Evolutionary conservation across 768 basidiomycete genomes (phyloP).

Genomic region (Phylloporus sp.): DNA sequence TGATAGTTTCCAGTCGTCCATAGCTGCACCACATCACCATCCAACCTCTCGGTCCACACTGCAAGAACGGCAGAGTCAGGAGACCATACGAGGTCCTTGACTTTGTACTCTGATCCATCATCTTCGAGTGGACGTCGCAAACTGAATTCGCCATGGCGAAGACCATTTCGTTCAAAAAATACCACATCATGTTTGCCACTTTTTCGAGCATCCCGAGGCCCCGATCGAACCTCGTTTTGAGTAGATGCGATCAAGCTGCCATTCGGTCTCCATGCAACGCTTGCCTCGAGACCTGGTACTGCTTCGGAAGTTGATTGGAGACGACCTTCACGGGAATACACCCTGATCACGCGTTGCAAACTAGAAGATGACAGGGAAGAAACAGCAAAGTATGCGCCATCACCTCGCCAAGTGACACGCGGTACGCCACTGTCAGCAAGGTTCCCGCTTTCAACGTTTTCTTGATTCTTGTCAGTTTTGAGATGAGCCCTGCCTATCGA

Average conservation of each 20-base stretch:
- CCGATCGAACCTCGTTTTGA: conserved; percentile 72
- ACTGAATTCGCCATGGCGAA: conserved; percentile 86
- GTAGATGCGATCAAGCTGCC: conserved; percentile 82
- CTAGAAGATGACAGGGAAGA: conserved; percentile 57
- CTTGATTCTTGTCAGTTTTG: conserved; percentile 49
- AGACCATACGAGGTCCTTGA: conserved; percentile 82
- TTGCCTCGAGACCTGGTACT: conserved; percentile 77
- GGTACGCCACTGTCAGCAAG: conserved; percentile 70
- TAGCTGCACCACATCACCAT: conserved; percentile 81
- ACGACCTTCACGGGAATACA: conserved; percentile 44
- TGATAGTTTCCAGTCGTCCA: conserved; percentile 96
- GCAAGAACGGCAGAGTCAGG: conserved; percentile 82
- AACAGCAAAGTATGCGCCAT: conserved; percentile 84
- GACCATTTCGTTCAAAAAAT: conserved; percentile 93
- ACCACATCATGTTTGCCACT: conserved; percentile 79
- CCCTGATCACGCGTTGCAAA: conserved; percentile 25
- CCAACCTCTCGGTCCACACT: conserved; percentile 73
- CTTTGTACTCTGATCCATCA: conserved; percentile 60
- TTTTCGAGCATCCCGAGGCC: conserved; percentile 62
- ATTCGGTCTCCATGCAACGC: conserved; percentile 80
- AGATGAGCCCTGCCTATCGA: conserved; percentile 75
- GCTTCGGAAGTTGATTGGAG: conserved; percentile 85
- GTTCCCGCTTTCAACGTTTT: conserved; percentile 44
- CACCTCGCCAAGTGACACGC: conserved; percentile 90
- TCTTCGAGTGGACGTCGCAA: conserved; percentile 40